These are phyloP conservation scores for peach (Prunus persica) DNA, from an alignment of 306 rosid species.

Conservation along the genomic window Prunus_persica_NCBIv2 NC_034014.1:5655501-5656000, in stretches of 20 bases:
- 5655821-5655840: not conserved
- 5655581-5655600: slow-evolving; percentile 33
- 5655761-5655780: slow-evolving; percentile 89
- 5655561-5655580: slow-evolving; percentile 96
- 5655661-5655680: slow-evolving; percentile 73
- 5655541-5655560: slow-evolving; percentile 92
- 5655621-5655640: slow-evolving; percentile 10
- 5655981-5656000: not conserved
- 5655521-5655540: slow-evolving; percentile 96
- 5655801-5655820: not conserved
- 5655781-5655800: slow-evolving; percentile 17
- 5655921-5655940: not conserved
- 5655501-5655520: slow-evolving; percentile 98
- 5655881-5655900: not conserved
- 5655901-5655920: not conserved
- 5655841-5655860: not conserved
- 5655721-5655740: slow-evolving; percentile 99
- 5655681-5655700: slow-evolving; percentile 89
- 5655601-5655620: slow-evolving; percentile 5
- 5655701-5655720: slow-evolving; percentile 86
- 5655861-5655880: not conserved
- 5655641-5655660: slow-evolving; percentile 17
- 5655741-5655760: slow-evolving; percentile 96
- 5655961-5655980: not conserved
- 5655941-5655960: not conserved